Evolutionary conservation across 495 filamentous ascomycete species (phyloP).

Genomic region (Aspergillus biplanus): DNA sequence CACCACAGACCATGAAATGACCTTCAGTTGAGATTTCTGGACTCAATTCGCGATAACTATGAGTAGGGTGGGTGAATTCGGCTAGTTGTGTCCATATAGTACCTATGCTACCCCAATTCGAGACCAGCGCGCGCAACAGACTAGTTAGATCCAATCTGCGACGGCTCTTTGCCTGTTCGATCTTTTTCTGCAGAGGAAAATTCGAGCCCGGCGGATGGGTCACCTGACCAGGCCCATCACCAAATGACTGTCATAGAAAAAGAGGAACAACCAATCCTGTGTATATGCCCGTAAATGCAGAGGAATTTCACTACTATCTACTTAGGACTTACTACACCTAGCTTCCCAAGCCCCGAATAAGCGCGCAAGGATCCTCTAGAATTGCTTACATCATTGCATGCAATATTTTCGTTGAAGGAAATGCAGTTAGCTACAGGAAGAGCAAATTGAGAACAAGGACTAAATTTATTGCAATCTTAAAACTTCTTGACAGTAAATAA

Average conservation of each 20-base stretch:
- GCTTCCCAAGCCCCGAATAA: too few species aligned
- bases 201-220: slow-evolving; percentile 1
- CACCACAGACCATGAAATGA: too few species aligned
- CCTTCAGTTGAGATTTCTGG: too few species aligned
- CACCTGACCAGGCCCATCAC: slow-evolving; percentile 5
- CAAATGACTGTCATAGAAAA: neutral
- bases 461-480: slow-evolving; percentile 1
- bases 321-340: too few species aligned
- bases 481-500: neutral
- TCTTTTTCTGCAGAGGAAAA: neutral
- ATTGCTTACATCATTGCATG: too few species aligned
- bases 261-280: neutral
- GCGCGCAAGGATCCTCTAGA: too few species aligned
- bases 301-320: too few species aligned
- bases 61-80: neutral
- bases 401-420: too few species aligned
- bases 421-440: too few species aligned
- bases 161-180: neutral
- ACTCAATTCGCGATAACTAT: too few species aligned
- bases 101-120: neutral
- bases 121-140: neutral
- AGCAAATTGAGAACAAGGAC: neutral
- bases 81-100: neutral
- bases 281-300: too few species aligned
- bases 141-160: neutral